These are phyloP conservation scores for Diaporthe amygdali DNA, from an alignment of 2,329 filamentous ascomycete genomes.

Conservation along the genomic window DNA sequence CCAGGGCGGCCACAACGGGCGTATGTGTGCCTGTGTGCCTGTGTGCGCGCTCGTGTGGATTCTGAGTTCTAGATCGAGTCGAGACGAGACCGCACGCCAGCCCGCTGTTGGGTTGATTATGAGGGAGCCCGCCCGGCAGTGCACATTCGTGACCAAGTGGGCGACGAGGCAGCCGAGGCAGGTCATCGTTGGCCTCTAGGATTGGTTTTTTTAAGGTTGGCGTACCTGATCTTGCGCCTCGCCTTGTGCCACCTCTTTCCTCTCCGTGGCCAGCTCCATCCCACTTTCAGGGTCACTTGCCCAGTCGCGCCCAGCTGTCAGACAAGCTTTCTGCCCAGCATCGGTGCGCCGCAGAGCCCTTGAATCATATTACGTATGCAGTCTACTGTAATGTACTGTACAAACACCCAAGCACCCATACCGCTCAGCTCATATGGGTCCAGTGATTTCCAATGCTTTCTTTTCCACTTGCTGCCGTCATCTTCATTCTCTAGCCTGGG, in stretches of 20 bases:
- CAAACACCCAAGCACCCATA: background rate
- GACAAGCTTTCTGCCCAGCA: constrained; percentile 11
- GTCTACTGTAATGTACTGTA: background rate
- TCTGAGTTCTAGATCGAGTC: background rate
- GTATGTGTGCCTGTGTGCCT: background rate
- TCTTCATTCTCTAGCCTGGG: background rate
- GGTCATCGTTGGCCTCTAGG: background rate
- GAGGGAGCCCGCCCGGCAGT: constrained; percentile 9
- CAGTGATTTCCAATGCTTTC: background rate
- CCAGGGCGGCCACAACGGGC: background rate
- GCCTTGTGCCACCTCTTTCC: background rate
- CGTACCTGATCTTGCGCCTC: constrained; percentile 5
- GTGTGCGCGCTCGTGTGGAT: background rate
- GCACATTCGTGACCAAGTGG: background rate
- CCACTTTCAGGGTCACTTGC: background rate
- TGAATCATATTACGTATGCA: background rate
- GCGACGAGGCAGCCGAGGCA: background rate
- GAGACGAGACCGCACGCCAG: too few species aligned
- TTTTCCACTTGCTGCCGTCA: too few species aligned
- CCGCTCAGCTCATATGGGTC: background rate
- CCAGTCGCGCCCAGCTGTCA: constrained; percentile 4
- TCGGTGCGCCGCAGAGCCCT: background rate
- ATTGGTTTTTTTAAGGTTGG: background rate
- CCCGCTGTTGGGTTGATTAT: too few species aligned
- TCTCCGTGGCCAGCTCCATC: background rate